phyloP scores from a whole-genome alignment of 495 filamentous ascomycete genomes.

The Penicillium odoratum region DNA sequence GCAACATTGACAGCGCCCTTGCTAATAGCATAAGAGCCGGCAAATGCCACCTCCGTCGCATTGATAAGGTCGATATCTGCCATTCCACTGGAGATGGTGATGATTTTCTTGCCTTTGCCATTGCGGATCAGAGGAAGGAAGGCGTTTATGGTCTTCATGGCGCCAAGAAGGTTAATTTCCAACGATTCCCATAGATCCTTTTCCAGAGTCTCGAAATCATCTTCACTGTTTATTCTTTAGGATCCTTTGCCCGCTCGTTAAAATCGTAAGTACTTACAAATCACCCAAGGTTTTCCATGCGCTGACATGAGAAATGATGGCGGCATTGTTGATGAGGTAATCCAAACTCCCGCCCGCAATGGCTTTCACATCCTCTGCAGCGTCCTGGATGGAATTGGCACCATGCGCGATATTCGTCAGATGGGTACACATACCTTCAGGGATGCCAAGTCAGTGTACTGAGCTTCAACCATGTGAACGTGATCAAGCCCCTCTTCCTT shows the following conservation, averaged over 20 bases:
- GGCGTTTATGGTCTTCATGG: constrained; percentile 52
- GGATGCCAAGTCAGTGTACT: constrained; percentile 39
- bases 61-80: constrained; percentile 48
- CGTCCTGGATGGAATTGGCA: neutral
- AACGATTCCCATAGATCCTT: constrained; percentile 27
- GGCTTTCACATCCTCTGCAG: constrained; percentile 22
- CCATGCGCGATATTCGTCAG: neutral
- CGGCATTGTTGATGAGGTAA: constrained; percentile 39
- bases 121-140: constrained; percentile 53
- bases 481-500: constrained; percentile 27
- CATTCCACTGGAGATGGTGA: constrained; percentile 50
- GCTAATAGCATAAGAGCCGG: constrained; percentile 33
- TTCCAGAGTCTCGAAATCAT: constrained; percentile 29
- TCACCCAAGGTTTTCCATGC: constrained; percentile 28
- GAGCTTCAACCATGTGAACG: constrained; percentile 48
- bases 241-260: neutral
- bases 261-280: constrained; percentile 25
- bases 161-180: constrained; percentile 46
- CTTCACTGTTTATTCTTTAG: constrained; percentile 18
- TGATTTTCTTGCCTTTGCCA: constrained; percentile 55
- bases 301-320: constrained; percentile 20
- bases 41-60: constrained; percentile 25
- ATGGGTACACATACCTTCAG: constrained; percentile 22
- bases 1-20: constrained; percentile 49
- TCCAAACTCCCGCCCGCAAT: constrained; percentile 35